Percentiles rank a stretch among this genome's conserved stretches.
phyloP scores from a whole-genome alignment of 495 filamentous ascomycete genomes.

The Peziza echinospora region DNA sequence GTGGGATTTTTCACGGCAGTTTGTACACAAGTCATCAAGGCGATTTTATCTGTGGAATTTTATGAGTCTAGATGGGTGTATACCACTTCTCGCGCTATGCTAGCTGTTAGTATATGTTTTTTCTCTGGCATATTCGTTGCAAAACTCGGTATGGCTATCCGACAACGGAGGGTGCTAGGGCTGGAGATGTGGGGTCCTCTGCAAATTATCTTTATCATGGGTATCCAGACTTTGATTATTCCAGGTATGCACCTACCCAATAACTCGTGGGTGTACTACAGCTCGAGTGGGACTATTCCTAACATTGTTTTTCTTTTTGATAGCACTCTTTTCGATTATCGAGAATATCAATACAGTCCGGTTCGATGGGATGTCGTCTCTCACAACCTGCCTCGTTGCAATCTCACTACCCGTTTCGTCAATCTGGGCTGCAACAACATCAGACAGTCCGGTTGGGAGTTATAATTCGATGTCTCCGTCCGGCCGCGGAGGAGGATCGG shows the following conservation, averaged over 20 bases:
- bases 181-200: slow-evolving; percentile 41
- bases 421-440: slow-evolving; percentile 37
- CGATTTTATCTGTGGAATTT: slow-evolving; percentile 24
- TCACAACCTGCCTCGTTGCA: slow-evolving; percentile 43
- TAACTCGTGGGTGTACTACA: slow-evolving; percentile 7
- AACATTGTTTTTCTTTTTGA: too few species aligned
- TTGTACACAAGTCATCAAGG: slow-evolving; percentile 32
- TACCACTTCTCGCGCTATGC: slow-evolving; percentile 30
- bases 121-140: slow-evolving; percentile 51
- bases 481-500: too few species aligned
- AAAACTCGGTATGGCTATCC: slow-evolving; percentile 44
- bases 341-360: slow-evolving; percentile 26
- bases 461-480: too few species aligned
- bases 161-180: slow-evolving; percentile 33
- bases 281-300: too few species aligned
- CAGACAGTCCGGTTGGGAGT: slow-evolving; percentile 2
- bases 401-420: slow-evolving; percentile 62
- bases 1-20: slow-evolving; percentile 38
- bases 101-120: slow-evolving; percentile 47
- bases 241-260: slow-evolving; percentile 36
- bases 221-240: slow-evolving; percentile 54
- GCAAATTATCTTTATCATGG: slow-evolving; percentile 52
- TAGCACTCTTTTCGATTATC: slow-evolving; percentile 48
- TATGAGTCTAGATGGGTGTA: slow-evolving; percentile 26
- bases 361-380: slow-evolving; percentile 37